Evolutionary conservation across 768 basidiomycete genomes (phyloP).

Genomic region (Podaxis rugospora): DNA sequence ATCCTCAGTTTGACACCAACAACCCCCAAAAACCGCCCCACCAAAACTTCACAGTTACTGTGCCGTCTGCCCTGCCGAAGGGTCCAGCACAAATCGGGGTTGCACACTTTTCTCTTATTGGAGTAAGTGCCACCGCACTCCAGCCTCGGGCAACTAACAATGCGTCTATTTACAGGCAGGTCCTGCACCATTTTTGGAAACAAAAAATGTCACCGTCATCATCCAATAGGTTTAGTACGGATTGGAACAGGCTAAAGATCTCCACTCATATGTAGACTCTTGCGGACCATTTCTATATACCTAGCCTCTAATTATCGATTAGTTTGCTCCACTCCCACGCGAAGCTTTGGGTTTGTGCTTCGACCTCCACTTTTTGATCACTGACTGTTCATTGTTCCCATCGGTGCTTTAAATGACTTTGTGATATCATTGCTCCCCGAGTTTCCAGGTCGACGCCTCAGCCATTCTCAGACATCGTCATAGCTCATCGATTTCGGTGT

Average conservation of each 20-base stretch:
- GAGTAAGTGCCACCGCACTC: not conserved
- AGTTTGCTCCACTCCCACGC: not conserved
- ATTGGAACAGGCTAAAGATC: not conserved
- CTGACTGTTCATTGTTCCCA: not conserved
- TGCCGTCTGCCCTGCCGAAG: not conserved
- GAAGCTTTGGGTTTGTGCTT: not conserved
- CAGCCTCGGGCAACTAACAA: not conserved
- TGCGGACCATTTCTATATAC: not conserved
- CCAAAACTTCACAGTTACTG: conserved; percentile 9
- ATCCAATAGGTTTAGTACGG: not conserved
- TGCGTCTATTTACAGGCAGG: not conserved
- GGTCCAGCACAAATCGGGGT: not conserved
- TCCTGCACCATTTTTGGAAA: conserved; percentile 3
- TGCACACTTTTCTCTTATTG: conserved; percentile 4
- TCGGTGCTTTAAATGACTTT: not conserved
- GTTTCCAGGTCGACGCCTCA: not conserved
- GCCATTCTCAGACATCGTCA: not conserved
- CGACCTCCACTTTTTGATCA: not conserved
- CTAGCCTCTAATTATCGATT: not conserved
- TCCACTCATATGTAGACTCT: not conserved
- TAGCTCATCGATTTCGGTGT: too few relatives aligned
- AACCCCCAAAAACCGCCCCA: conserved; percentile 30
- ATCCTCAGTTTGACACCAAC: conserved; percentile 27
- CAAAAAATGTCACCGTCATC: conserved; percentile 1
- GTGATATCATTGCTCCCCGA: not conserved